Conservation (phyloP, 169 alveolate species). For the Eimeria necatrix region DNA sequence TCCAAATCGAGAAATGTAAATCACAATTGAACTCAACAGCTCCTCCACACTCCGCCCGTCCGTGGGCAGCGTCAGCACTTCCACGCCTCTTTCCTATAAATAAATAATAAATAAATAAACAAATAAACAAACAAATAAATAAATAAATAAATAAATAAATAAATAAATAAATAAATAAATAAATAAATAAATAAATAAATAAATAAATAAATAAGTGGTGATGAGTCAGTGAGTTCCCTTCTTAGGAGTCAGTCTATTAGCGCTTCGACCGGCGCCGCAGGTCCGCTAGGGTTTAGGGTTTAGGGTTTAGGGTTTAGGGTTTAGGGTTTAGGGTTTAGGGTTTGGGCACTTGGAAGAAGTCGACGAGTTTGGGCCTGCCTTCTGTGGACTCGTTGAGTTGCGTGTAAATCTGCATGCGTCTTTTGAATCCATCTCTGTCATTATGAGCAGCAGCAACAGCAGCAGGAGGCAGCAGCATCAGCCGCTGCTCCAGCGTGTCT, state of each 20-base stretch:
- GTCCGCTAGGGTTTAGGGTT: too few species aligned
- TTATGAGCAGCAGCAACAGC: conserved; percentile 36
- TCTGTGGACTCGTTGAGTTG: conserved; percentile 13
- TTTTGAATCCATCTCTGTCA: conserved; percentile 53
- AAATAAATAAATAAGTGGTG: too few species aligned
- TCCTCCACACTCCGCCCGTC: conserved; percentile 72
- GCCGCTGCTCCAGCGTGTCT: not conserved
- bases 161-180: too few species aligned
- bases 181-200: too few species aligned
- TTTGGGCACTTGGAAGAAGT: conserved; percentile 34
- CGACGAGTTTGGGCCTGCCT: conserved; percentile 43
- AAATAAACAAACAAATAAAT: too few species aligned
- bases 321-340: not conserved
- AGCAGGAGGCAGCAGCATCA: not conserved
- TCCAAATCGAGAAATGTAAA: conserved; percentile 87
- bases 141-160: too few species aligned
- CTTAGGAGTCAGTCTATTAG: too few species aligned
- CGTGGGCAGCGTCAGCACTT: conserved; percentile 27
- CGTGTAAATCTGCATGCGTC: conserved; percentile 24
- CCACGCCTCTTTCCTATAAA: conserved; percentile 20
- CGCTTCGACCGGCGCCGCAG: too few species aligned
- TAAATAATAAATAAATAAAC: too few species aligned
- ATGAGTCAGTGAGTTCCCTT: too few species aligned
- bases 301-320: too few species aligned
- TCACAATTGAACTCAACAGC: conserved; percentile 72